Conservation (phyloP, 352 stramenopile species). For the Pythium myriotylum region DNA sequence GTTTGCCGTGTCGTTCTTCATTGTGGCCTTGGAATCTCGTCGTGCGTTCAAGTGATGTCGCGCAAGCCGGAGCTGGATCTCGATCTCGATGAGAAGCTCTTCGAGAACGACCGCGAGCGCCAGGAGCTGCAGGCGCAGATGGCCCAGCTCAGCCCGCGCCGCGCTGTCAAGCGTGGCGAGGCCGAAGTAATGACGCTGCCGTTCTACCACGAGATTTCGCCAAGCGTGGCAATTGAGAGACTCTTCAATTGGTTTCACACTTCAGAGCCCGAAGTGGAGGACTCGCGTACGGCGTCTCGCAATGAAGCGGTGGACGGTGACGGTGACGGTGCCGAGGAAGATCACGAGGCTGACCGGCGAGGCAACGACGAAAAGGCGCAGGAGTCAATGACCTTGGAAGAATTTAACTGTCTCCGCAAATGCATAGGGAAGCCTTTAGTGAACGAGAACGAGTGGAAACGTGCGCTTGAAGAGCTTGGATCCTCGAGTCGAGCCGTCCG, state of each 20-base stretch:
- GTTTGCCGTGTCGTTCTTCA: neutral
- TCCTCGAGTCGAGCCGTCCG: constrained; percentile 16
- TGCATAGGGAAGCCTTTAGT: constrained; percentile 39
- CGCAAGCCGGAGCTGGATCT: constrained; percentile 29
- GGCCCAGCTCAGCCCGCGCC: constrained; percentile 43
- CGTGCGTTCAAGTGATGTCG: constrained; percentile 5
- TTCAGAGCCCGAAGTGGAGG: neutral
- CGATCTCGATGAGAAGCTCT: constrained; percentile 45
- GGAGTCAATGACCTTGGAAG: constrained; percentile 33
- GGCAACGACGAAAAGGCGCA: constrained; percentile 5
- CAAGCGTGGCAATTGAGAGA: constrained; percentile 39
- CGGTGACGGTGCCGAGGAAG: constrained; percentile 9
- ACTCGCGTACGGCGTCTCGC: neutral
- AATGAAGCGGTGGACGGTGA: neutral
- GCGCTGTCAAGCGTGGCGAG: constrained; percentile 21
- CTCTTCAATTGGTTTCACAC: constrained; percentile 49
- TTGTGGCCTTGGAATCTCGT: neutral
- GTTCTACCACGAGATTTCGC: constrained; percentile 60
- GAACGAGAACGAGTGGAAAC: constrained; percentile 35
- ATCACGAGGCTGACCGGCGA: neutral
- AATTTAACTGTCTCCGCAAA: constrained; percentile 48
- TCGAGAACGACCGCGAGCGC: constrained; percentile 28
- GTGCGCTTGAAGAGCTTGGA: constrained; percentile 45
- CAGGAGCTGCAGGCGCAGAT: constrained; percentile 39
- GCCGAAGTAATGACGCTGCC: constrained; percentile 43